Evolutionary conservation across 352 stramenopile species (phyloP).

Genomic region (Phytophthora europaea): DNA sequence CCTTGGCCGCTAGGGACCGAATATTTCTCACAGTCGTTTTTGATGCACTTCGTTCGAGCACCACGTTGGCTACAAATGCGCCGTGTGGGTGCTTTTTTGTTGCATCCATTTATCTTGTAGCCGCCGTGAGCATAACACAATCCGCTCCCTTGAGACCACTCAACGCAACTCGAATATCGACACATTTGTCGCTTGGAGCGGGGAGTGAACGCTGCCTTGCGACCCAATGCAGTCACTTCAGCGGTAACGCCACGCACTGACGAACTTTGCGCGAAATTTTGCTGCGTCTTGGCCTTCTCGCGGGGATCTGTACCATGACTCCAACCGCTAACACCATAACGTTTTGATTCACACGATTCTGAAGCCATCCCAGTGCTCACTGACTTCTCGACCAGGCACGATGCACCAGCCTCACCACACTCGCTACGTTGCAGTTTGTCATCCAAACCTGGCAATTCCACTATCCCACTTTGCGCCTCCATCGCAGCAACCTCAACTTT

Average conservation of each 20-base stretch:
- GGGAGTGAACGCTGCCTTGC: background rate
- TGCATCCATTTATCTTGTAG: slow-evolving; percentile 19
- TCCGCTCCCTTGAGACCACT: background rate
- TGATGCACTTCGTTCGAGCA: background rate
- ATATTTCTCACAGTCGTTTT: slow-evolving; percentile 7
- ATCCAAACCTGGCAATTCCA: background rate
- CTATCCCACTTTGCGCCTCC: background rate
- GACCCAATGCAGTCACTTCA: background rate
- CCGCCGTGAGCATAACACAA: slow-evolving; percentile 25
- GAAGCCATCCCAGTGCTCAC: too few species aligned
- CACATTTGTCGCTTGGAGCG: background rate
- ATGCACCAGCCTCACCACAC: background rate
- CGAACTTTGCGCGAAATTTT: background rate
- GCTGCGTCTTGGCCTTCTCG: background rate
- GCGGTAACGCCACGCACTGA: background rate
- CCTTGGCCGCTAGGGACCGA: background rate
- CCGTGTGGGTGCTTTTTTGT: background rate
- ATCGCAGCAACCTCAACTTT: background rate
- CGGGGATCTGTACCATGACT: background rate
- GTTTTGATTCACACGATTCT: background rate
- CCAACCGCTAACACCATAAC: background rate
- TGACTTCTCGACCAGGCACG: background rate
- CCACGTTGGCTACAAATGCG: slow-evolving; percentile 14
- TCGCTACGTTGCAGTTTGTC: background rate
- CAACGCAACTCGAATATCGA: slow-evolving; percentile 8